Percentiles rank a stretch among this genome's conserved stretches.
phyloP scores from a whole-genome alignment of 176 grass and related monocot species.

The Dendrocalamus sinicus region DNA sequence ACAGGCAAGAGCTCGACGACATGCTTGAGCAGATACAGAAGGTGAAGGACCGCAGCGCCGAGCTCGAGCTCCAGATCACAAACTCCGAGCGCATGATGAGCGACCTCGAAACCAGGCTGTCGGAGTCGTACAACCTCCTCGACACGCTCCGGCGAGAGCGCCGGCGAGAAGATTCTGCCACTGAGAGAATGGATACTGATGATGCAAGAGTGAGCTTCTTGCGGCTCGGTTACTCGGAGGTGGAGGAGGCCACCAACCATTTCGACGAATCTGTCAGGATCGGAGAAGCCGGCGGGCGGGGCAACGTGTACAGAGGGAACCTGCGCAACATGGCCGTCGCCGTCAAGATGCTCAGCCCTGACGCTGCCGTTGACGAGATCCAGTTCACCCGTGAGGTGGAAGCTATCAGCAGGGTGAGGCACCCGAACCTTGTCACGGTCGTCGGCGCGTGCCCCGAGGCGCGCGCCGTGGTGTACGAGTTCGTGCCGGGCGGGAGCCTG shows the following conservation, averaged over 20 bases:
- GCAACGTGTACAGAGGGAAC: constrained; percentile 53
- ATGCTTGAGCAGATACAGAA: constrained; percentile 49
- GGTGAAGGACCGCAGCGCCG: constrained; percentile 40
- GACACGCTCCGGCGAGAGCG: constrained; percentile 42
- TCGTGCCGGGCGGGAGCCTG: constrained; percentile 54
- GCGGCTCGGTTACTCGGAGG: constrained; percentile 46
- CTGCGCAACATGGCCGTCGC: constrained; percentile 49
- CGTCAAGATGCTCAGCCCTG: constrained; percentile 50
- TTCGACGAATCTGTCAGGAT: constrained; percentile 60
- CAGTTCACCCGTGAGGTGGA: constrained; percentile 49
- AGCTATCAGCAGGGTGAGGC: constrained; percentile 38
- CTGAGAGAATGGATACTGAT: neutral
- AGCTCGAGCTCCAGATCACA: constrained; percentile 43
- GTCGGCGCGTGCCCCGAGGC: constrained; percentile 64
- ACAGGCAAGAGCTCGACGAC: constrained; percentile 51
- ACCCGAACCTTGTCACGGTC: constrained; percentile 49
- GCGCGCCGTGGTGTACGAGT: constrained; percentile 58
- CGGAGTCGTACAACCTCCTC: constrained; percentile 58
- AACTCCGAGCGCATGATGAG: constrained; percentile 41
- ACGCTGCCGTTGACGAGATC: constrained; percentile 37
- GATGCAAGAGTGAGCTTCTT: neutral
- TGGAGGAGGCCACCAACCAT: constrained; percentile 52
- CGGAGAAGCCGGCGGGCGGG: constrained; percentile 25
- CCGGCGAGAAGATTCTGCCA: neutral
- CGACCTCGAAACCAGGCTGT: constrained; percentile 49